Evolutionary conservation across 1,284 basidiomycete genomes (phyloP).

Genomic region (Butyriboletus appendiculatus): DNA sequence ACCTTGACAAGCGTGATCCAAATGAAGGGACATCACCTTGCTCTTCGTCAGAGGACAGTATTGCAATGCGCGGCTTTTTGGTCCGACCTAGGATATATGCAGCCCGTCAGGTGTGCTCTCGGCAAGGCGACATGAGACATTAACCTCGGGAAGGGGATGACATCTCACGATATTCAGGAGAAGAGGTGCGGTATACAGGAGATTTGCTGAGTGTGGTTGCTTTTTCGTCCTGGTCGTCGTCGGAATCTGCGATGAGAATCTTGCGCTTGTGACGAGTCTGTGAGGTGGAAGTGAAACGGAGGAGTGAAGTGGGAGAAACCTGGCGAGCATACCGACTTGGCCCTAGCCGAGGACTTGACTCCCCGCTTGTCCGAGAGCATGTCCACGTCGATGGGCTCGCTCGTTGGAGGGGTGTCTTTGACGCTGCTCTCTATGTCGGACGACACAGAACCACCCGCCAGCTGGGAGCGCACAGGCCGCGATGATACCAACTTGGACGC

Average conservation of each 20-base stretch:
- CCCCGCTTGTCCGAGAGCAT: constrained; percentile 55
- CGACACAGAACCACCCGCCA: constrained; percentile 44
- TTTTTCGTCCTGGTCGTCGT: constrained; percentile 56
- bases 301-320: background rate
- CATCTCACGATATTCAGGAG: constrained; percentile 22
- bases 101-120: constrained; percentile 10
- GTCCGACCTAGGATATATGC: constrained; percentile 30
- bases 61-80: constrained; percentile 57
- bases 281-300: background rate
- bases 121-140: constrained; percentile 19
- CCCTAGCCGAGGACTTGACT: constrained; percentile 28
- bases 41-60: constrained; percentile 44
- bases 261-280: constrained; percentile 61
- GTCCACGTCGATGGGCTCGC: constrained; percentile 73
- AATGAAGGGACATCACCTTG: constrained; percentile 48
- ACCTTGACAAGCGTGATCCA: constrained; percentile 58
- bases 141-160: constrained; percentile 32
- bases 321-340: constrained; percentile 15
- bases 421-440: constrained; percentile 51
- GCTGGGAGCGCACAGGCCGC: constrained; percentile 25
- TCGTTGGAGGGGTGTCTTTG: constrained; percentile 68
- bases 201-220: constrained; percentile 11
- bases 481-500: constrained; percentile 34
- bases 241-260: constrained; percentile 65
- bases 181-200: constrained; percentile 27